Conservation (phyloP, 2,329 filamentous ascomycete genomes). For the Monilinia fructigena region DNA sequence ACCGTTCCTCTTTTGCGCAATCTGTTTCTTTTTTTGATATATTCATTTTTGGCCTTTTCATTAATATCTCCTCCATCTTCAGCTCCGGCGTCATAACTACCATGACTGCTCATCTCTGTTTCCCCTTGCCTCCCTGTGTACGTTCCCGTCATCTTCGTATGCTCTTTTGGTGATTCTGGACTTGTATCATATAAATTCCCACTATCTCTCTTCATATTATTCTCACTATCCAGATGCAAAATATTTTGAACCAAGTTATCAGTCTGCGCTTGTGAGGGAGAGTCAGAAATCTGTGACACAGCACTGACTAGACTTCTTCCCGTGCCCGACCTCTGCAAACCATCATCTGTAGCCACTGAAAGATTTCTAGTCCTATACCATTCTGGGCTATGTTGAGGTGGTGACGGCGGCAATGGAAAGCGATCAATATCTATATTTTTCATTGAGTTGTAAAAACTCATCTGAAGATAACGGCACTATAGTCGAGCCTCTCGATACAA, state of each 20-base stretch:
- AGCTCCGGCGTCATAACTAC: neutral
- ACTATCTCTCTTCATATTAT: neutral
- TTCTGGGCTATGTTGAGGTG: neutral
- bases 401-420: conserved; percentile 15
- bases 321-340: neutral
- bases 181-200: neutral
- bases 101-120: neutral
- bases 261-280: neutral
- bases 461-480: neutral
- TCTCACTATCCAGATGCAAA: neutral
- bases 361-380: conserved; percentile 3
- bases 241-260: conserved; percentile 22
- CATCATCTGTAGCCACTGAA: neutral
- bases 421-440: conserved; percentile 19
- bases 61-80: conserved; percentile 17
- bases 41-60: neutral
- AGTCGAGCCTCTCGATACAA: neutral
- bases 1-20: conserved; percentile 39
- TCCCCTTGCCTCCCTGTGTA: neutral
- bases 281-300: conserved; percentile 31
- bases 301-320: conserved; percentile 52
- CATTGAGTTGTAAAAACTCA: neutral
- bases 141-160: neutral
- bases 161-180: neutral
- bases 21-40: conserved; percentile 31